Conservation (phyloP, 2,329 filamentous ascomycete species). For the Aspergillus quadrilineatus region DNA sequence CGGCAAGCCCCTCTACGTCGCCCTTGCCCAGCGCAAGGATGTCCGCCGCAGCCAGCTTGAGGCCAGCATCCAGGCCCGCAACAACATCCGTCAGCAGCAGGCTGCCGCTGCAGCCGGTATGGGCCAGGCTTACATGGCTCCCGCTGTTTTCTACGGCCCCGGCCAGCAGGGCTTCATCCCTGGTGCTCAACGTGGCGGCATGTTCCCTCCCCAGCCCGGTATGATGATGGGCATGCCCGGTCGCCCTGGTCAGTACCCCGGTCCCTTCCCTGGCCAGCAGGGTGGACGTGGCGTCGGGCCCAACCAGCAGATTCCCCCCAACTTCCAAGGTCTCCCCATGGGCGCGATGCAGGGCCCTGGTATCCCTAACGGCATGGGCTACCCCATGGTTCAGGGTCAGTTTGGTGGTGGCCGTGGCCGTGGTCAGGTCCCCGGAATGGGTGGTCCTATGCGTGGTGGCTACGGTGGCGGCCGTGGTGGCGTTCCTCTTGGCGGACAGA, state of each 20-base stretch:
- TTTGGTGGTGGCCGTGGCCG: conserved; percentile 59
- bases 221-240: conserved; percentile 68
- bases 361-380: conserved; percentile 74
- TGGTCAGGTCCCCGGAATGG: conserved; percentile 66
- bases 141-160: conserved; percentile 87
- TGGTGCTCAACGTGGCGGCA: conserved; percentile 58
- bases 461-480: conserved; percentile 47
- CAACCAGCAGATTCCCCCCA: conserved; percentile 82
- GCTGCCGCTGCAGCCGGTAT: conserved; percentile 86
- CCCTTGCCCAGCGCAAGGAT: conserved; percentile 98
- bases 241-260: conserved; percentile 82
- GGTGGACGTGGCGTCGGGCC: conserved; percentile 80
- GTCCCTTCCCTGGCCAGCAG: conserved; percentile 76
- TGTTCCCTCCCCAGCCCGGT: conserved; percentile 58
- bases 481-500: conserved; percentile 41
- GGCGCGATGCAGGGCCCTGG: conserved; percentile 62
- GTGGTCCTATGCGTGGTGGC: conserved; percentile 49
- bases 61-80: conserved; percentile 97
- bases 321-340: conserved; percentile 71
- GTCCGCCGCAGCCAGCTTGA: conserved; percentile 99
- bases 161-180: conserved; percentile 62
- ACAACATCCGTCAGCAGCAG: conserved; percentile 98
- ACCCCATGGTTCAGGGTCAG: conserved; percentile 79
- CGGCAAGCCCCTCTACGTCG: conserved; percentile 95
- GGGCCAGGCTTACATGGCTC: conserved; percentile 78